Evolutionary conservation across 2,329 filamentous ascomycete genomes (phyloP), one percentile per base, ranked within the genome.

Genomic region (Huntiella bhutanensis): DNA sequence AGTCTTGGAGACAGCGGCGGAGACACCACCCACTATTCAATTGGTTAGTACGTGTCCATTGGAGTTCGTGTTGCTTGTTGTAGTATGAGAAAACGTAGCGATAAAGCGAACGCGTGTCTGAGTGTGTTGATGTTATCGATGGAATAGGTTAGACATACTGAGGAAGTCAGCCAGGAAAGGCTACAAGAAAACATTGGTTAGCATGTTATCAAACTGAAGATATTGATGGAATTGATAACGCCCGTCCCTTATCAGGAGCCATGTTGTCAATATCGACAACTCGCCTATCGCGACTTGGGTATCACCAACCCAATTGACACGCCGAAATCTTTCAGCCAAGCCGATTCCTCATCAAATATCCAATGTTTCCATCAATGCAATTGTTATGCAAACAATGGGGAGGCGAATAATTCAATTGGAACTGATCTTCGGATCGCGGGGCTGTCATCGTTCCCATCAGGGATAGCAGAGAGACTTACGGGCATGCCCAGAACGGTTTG

Each of bases 1-100:
- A 59, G 91, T 98, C 86, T 98, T 98, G 67, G 91, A 98, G 81
- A 98, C 87, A 70, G 91, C 91, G 70, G 91, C 91, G 64, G 91
- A 95, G 60, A 98, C 82, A 95, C 91, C 91, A 82, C 91, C 91
- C 91, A 98, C 86, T 93, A 59, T 63, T 59, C 61, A 41, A 41
- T 12, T 12, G 35, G 52, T 58, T 55, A 58, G 56, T 50, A 45
- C 11, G 19, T 28, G 19, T 28, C 22, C 17, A 10, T 19, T 16
- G 8, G 15, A 16, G 22, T 17, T 40, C 5, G 22, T 40, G 35
- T 51, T 34, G 7, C 6, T 28, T 28, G 22, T 28, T 28, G 7
- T 28, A 8, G 22, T 28, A 28, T 28, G 6, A 2, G 22, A 28
- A 32, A 34, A 19, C 40, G 35, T 8, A 16, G 10, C 33, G 33